These are phyloP conservation scores for Mucuna pruriens DNA, from an alignment of 306 rosid genomes.

Conservation along the genomic window DNA sequence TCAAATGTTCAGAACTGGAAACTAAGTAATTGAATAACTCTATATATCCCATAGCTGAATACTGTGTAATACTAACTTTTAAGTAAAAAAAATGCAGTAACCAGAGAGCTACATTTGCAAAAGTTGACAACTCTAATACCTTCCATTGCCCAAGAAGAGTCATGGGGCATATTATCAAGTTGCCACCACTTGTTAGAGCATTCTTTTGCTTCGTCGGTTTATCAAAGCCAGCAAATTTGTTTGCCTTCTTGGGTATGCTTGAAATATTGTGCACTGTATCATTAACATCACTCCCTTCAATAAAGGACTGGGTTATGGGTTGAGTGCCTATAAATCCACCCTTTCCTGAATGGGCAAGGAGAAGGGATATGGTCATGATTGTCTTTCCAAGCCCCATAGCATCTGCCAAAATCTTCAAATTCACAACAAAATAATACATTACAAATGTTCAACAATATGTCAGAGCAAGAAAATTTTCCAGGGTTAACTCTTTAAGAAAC, in stretches of 20 bases:
- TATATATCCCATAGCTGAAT: conserved; percentile 7
- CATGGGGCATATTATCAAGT: conserved; percentile 91
- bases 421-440: conserved; percentile 41
- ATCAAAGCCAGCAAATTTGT: conserved; percentile 71
- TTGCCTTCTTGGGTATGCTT: conserved; percentile 50
- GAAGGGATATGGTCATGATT: conserved; percentile 92
- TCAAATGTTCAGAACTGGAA: conserved; percentile 41
- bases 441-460: conserved; percentile 15
- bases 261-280: conserved; percentile 42
- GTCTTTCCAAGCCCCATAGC: conserved; percentile 99
- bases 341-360: conserved; percentile 69
- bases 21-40: conserved; percentile 8
- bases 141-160: conserved; percentile 97
- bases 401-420: conserved; percentile 92
- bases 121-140: conserved; percentile 51
- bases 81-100: conserved; percentile 34
- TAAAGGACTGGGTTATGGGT: conserved; percentile 41
- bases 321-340: conserved; percentile 63
- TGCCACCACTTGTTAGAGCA: conserved; percentile 67
- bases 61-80: conserved; percentile 19
- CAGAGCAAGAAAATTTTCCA: conserved; percentile 16
- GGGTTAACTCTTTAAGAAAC: conserved; percentile 46
- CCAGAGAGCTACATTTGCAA: conserved; percentile 23
- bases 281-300: conserved; percentile 54
- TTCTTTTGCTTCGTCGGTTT: conserved; percentile 62